Evolutionary conservation across 140 eudicot species (phyloP).

Genomic region (Anethum foeniculum): DNA sequence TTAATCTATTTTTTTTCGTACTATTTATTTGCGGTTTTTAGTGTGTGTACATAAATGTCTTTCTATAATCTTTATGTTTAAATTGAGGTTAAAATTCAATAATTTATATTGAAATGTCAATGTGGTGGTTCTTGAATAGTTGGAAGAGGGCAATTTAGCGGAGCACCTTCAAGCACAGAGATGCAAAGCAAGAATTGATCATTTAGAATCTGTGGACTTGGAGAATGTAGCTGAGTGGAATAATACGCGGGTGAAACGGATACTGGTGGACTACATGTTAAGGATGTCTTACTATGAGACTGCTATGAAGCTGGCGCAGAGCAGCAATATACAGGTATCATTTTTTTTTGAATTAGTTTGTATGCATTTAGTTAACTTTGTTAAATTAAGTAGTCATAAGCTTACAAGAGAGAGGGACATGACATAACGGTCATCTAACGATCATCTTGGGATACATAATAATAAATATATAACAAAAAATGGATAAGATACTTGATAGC

Average conservation of each 20-base stretch:
- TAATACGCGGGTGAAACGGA: conserved; percentile 64
- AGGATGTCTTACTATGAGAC: conserved; percentile 89
- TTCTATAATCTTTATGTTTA: not conserved
- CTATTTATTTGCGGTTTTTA: too few species aligned
- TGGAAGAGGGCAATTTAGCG: conserved; percentile 78
- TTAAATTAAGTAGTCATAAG: too few species aligned
- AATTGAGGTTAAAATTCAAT: not conserved
- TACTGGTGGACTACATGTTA: conserved; percentile 88
- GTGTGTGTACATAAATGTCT: too few species aligned
- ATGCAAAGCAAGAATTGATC: conserved; percentile 71
- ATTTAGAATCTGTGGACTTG: conserved; percentile 71
- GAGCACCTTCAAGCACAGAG: conserved; percentile 87
- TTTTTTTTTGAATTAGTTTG: not conserved
- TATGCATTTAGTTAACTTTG: not conserved
- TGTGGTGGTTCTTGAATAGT: conserved; percentile 24
- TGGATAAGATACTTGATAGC: too few species aligned
- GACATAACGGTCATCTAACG: too few species aligned
- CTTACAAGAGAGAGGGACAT: too few species aligned
- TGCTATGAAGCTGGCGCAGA: conserved; percentile 77
- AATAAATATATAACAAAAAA: too few species aligned
- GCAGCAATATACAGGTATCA: conserved; percentile 68
- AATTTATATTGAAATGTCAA: not conserved
- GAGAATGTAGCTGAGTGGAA: conserved; percentile 71
- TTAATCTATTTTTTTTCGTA: not conserved
- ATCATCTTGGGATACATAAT: too few species aligned